Percentiles rank a stretch among this genome's conserved stretches.
These are phyloP conservation scores for Arthrobotrys megalospora DNA, from an alignment of 2,329 filamentous ascomycete genomes.

Conservation along the genomic window DNA sequence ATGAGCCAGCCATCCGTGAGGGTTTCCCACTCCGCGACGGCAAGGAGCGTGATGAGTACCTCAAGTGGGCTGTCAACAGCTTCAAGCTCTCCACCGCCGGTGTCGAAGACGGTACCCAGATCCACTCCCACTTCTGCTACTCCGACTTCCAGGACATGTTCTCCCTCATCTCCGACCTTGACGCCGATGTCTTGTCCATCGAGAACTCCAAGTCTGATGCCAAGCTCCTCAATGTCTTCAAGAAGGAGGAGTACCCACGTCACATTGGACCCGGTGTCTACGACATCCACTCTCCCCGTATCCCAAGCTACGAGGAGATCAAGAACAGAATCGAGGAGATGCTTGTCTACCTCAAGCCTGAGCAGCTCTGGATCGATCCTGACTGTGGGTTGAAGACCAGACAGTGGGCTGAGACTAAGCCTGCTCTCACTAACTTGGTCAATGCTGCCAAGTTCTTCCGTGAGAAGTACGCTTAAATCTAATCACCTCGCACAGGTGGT, in stretches of 20 bases:
- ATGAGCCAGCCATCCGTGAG: slow-evolving; percentile 98
- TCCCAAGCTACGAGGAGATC: slow-evolving; percentile 98
- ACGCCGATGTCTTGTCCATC: slow-evolving; percentile 97
- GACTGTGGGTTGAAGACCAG: slow-evolving; percentile 99
- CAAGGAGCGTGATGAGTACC: slow-evolving; percentile 95
- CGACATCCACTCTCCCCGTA: slow-evolving; percentile 99
- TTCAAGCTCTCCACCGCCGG: slow-evolving; percentile 96
- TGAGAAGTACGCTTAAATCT: slow-evolving; percentile 80
- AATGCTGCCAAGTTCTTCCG: slow-evolving; percentile 98
- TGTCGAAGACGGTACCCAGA: slow-evolving; percentile 96
- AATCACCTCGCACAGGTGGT: slow-evolving; percentile 61
- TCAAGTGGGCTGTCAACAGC: slow-evolving; percentile 96
- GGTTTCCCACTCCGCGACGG: slow-evolving; percentile 96
- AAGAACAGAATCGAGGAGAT: slow-evolving; percentile 98
- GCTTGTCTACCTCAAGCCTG: slow-evolving; percentile 94
- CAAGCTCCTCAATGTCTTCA: slow-evolving; percentile 98
- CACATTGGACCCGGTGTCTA: slow-evolving; percentile 99
- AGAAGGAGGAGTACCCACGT: slow-evolving; percentile 95
- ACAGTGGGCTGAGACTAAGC: slow-evolving; percentile 99
- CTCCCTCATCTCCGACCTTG: slow-evolving; percentile 97
- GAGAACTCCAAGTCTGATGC: slow-evolving; percentile 99
- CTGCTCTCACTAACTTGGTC: slow-evolving; percentile 95
- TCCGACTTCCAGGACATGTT: slow-evolving; percentile 99
- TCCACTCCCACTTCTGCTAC: slow-evolving; percentile 99
- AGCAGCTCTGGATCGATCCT: slow-evolving; percentile 99